Conservation (phyloP, 805 yeast genomes). For the Torulaspora franciscae region DNA sequence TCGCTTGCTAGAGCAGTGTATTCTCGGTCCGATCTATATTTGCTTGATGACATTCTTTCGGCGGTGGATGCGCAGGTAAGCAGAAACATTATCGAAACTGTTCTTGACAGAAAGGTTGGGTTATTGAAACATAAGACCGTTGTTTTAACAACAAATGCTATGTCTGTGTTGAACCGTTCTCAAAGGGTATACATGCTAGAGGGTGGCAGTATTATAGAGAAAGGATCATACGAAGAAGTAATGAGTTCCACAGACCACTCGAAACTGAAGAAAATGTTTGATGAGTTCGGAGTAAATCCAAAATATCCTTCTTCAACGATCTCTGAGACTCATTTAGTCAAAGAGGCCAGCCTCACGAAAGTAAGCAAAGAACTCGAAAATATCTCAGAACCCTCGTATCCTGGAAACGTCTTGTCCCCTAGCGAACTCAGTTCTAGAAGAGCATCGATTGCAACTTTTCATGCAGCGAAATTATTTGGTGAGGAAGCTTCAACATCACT, state of each 20-base stretch:
- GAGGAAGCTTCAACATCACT: slow-evolving; percentile 41
- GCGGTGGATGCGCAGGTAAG: slow-evolving; percentile 75
- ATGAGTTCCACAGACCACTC: slow-evolving; percentile 35
- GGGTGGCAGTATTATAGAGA: slow-evolving; percentile 51
- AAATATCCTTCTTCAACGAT: slow-evolving; percentile 16
- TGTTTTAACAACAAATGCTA: slow-evolving; percentile 54
- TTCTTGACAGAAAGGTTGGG: slow-evolving; percentile 42
- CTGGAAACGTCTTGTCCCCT: slow-evolving; percentile 7
- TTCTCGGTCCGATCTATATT: slow-evolving; percentile 51
- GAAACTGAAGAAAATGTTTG: slow-evolving; percentile 31
- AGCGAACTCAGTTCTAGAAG: slow-evolving; percentile 38
- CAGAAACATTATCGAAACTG: slow-evolving; percentile 47
- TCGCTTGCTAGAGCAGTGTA: slow-evolving; percentile 68
- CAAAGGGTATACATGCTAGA: slow-evolving; percentile 56
- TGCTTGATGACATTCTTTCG: slow-evolving; percentile 61
- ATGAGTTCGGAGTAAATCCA: slow-evolving; percentile 29
- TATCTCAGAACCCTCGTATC: not conserved
- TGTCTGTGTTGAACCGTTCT: slow-evolving; percentile 52
- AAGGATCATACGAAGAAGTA: slow-evolving; percentile 50
- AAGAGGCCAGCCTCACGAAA: not conserved
- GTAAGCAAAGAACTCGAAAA: slow-evolving; percentile 2
- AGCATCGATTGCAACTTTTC: slow-evolving; percentile 62
- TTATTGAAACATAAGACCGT: slow-evolving; percentile 49
- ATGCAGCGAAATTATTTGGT: slow-evolving; percentile 33
- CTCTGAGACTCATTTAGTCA: slow-evolving; percentile 3